Evolutionary conservation across 768 basidiomycete genomes (phyloP), one percentile per base, ranked within the genome.

Genomic region (Boletus rufocinnamomeus): DNA sequence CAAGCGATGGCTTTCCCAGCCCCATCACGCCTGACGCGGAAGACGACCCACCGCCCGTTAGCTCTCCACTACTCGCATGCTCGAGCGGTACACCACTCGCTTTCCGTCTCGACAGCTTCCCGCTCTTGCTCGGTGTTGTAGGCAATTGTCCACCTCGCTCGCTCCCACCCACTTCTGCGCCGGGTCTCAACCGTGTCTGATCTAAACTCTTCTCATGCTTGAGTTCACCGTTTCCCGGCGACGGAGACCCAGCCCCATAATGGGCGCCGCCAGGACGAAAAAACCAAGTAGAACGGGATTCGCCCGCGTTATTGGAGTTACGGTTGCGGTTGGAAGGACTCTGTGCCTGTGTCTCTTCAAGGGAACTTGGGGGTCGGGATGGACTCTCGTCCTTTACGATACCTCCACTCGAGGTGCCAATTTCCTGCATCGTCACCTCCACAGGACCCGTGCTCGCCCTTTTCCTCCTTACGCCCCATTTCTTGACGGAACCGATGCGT

Each of bases 401-500:
- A 11, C 19, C 53, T 17, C 55, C 52, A 32, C 28, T 59, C 6
- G 60, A 63, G 7, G 48, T 40, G 19, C 59, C 54, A 19, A 66
- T 23, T 1, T 75, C 73, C 0, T 64, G 67, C 56, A 69, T 65
- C 56, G 65, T 57, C 27, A 78, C 60, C 45, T 80, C 78, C 0
- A 63, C 60, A 13, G 79, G 77, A 2, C 76, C 76, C 0, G 78
- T 79, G 56, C 79, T 80, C 0, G 78, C 75, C 50, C 78, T 70
- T 59, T 80, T 81, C 66, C 74, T 75, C 25, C 80, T 74, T 14
- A 66, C 71, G 2, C 79, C 76, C 83, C 83, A 84, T 63, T 74
- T 79, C 72, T 82, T 84, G 41, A 85, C 81, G 3, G 82, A 82
- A n/a, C 84, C 82, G 47, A 84, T 82, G 45, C 83, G 79, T 6